phyloP scores from a whole-genome alignment of 306 rosid genomes.

The Prunus davidiana region DNA sequence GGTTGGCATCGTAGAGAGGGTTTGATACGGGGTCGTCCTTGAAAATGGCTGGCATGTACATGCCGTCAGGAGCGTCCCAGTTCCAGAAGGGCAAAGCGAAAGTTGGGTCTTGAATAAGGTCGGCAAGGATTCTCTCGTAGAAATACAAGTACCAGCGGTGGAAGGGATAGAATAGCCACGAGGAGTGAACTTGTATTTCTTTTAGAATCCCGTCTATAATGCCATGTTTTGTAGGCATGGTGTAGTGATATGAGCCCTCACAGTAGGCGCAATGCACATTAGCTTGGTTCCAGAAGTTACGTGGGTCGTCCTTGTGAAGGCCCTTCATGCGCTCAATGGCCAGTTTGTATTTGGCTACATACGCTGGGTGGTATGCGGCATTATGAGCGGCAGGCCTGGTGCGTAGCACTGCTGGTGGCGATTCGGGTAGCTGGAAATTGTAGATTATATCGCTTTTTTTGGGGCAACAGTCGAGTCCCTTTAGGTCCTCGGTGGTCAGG shows the following conservation, averaged over 20 bases:
- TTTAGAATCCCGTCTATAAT: not conserved
- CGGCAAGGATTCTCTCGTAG: slow-evolving; percentile 8
- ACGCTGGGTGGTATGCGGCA: slow-evolving; percentile 5
- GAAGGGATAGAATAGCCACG: slow-evolving; percentile 13
- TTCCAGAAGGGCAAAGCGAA: not conserved
- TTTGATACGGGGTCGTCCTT: not conserved
- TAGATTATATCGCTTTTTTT: slow-evolving; percentile 29
- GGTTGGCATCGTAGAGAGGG: not conserved
- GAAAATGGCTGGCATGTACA: not conserved
- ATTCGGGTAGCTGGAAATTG: slow-evolving; percentile 35
- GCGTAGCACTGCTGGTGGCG: slow-evolving; percentile 2
- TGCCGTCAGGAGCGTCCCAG: not conserved
- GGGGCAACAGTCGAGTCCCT: slow-evolving; percentile 58
- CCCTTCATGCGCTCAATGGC: slow-evolving; percentile 54
- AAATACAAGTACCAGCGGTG: slow-evolving; percentile 13
- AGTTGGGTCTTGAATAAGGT: slow-evolving; percentile 39
- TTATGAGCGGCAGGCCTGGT: slow-evolving; percentile 57
- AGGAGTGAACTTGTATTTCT: slow-evolving; percentile 8
- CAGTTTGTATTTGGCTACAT: slow-evolving; percentile 43
- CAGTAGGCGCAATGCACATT: slow-evolving; percentile 75
- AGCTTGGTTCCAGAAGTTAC: slow-evolving; percentile 63
- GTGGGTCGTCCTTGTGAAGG: slow-evolving; percentile 55
- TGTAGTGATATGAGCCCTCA: slow-evolving; percentile 47
- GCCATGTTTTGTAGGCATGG: too few relatives aligned
- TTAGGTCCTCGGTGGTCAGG: slow-evolving; percentile 21